A percentile compares a stretch with the other conserved stretches of the same genome.
Evolutionary conservation across 2,329 filamentous ascomycete species (phyloP).

Genomic region (Nemania diffusa): DNA sequence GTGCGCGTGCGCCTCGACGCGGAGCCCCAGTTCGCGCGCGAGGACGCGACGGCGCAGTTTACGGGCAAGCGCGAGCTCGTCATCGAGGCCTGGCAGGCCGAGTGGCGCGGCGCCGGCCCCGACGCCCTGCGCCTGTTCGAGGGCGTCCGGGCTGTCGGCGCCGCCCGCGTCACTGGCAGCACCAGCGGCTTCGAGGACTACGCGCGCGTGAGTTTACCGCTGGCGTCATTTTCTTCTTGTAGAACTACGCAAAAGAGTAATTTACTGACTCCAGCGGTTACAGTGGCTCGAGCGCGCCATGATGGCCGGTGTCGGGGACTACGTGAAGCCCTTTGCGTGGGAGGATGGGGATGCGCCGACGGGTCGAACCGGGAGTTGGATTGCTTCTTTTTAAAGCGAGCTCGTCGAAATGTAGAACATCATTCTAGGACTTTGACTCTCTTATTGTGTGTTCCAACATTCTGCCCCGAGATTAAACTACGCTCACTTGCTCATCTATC

Average conservation of each 20-base stretch:
- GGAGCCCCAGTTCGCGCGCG: constrained; percentile 47
- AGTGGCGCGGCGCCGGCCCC: constrained; percentile 52
- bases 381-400: too few relatives aligned
- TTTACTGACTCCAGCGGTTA: too few relatives aligned
- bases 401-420: neutral
- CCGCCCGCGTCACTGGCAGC: constrained; percentile 52
- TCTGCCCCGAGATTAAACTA: neutral
- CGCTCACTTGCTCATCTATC: neutral
- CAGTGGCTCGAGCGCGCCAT: constrained; percentile 55
- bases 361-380: too few relatives aligned
- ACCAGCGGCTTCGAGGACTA: constrained; percentile 57
- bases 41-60: constrained; percentile 50
- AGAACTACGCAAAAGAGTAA: too few relatives aligned
- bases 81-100: constrained; percentile 54
- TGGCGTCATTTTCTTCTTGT: too few relatives aligned
- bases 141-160: constrained; percentile 54
- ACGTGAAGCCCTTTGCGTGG: constrained; percentile 35
- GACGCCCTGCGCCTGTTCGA: constrained; percentile 55
- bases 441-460: neutral
- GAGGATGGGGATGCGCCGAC: constrained; percentile 13
- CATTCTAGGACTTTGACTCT: neutral
- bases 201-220: too few relatives aligned
- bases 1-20: constrained; percentile 56
- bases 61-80: constrained; percentile 53
- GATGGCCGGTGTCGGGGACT: constrained; percentile 41